Percentiles rank a stretch among this genome's conserved stretches.
These are phyloP conservation scores for Populus simonii DNA, from an alignment of 345 rosid genomes.

Conservation along the genomic window DNA sequence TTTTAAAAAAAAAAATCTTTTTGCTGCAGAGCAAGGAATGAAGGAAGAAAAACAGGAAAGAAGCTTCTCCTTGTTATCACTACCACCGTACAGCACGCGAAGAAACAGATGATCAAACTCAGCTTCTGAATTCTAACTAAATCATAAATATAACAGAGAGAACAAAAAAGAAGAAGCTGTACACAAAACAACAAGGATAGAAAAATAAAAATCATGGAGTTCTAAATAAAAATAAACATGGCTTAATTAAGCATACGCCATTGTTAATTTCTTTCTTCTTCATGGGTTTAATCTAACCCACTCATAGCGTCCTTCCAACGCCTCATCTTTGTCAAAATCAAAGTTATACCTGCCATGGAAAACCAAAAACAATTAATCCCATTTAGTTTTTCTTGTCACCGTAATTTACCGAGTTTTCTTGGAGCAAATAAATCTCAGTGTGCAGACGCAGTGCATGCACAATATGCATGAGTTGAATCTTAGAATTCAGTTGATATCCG, in stretches of 20 bases:
- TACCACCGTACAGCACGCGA: not conserved
- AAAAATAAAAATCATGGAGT: not conserved
- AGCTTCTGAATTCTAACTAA: conserved; percentile 1
- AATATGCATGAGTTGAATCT: not conserved
- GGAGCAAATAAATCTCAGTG: not conserved
- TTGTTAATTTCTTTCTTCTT: conserved; percentile 12
- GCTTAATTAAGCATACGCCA: not conserved
- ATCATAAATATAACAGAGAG: not conserved
- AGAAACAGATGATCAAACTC: not conserved
- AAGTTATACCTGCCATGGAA: conserved; percentile 31
- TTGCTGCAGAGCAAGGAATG: not conserved
- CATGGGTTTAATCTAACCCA: conserved; percentile 51
- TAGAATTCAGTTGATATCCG: not conserved
- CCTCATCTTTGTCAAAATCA: conserved; percentile 32
- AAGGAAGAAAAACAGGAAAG: conserved; percentile 1
- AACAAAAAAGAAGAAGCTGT: conserved; percentile 7
- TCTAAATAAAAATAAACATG: not conserved
- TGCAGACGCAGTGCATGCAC: not conserved
- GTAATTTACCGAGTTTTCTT: not conserved
- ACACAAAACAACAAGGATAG: conserved; percentile 8
- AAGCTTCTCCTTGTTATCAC: not conserved
- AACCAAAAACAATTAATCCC: not conserved
- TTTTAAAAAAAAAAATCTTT: not conserved
- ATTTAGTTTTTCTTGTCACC: not conserved
- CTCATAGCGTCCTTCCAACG: conserved; percentile 47